Evolutionary conservation across 225 moss, liverwort and hornwort species (phyloP).

Genomic region (Antitrichia curtipendula): DNA sequence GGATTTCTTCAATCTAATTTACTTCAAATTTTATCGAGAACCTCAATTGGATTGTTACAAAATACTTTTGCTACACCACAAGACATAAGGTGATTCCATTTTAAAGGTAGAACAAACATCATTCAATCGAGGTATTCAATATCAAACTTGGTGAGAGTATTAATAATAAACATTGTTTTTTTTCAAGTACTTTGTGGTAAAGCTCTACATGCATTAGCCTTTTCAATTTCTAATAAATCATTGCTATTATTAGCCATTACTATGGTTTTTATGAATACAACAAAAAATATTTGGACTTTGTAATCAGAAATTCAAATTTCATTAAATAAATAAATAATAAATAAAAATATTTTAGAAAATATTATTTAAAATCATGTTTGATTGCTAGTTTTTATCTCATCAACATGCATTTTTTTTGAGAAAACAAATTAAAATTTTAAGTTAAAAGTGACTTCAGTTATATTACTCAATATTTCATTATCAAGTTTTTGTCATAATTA

Average conservation of each 20-base stretch:
- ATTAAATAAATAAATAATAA: neutral
- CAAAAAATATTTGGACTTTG: neutral
- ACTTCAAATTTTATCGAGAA: slow-evolving; percentile 15
- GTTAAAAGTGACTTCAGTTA: neutral
- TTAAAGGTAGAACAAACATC: neutral
- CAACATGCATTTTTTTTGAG: neutral
- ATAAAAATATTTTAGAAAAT: neutral
- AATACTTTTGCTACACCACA: slow-evolving; percentile 17
- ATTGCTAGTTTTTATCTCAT: neutral
- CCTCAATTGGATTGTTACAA: slow-evolving; percentile 11
- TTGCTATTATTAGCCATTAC: neutral
- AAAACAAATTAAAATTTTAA: too few relatives aligned
- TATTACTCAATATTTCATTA: too few relatives aligned
- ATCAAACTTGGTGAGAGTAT: slow-evolving; percentile 8
- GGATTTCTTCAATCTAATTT: slow-evolving; percentile 8
- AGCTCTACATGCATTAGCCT: neutral
- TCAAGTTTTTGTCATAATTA: rapidly evolving
- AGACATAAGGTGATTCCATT: slow-evolving; percentile 38
- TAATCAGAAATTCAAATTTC: neutral
- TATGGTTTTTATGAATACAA: neutral
- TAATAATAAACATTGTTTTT: slow-evolving; percentile 5
- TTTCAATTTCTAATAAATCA: slow-evolving; percentile 4
- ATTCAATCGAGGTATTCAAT: slow-evolving; percentile 13
- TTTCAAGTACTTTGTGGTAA: neutral
- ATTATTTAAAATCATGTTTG: neutral